Evolutionary conservation across 805 yeast species (phyloP), one percentile per base, ranked within the genome.

Genomic region (Kodamaea hsintzibuensis): DNA sequence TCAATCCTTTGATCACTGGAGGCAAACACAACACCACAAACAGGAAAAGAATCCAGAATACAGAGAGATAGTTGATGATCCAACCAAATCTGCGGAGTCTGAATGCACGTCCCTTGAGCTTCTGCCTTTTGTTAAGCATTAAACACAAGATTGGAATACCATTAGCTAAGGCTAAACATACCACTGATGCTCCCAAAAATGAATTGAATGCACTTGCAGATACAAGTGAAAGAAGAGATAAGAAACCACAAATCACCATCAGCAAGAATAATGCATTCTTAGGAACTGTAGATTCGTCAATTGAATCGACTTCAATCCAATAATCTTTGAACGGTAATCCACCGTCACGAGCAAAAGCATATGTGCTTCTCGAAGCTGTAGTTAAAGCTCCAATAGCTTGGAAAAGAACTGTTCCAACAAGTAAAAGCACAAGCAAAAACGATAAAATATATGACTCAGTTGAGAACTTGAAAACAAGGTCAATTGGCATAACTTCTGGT

Each of bases 381-480:
- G 95, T 89, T 37, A 88, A 76, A 1, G 93, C 81, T 3, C 96
- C 92, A 49, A 89, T 83, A 1, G 91, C 87, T 37, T 90, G 91
- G 67, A 89, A 89, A 8, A 87, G 63, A 22, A 85, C 81, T 16
- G 91, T 87, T 0, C 89, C 95, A 47, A 83, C 74, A 54, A 87
- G 79, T 65, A 88, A 72, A 4, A 88, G 69, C 10, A 84, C 88
- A 54, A 89, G 75, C 49, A 89, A 81, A 57, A 88, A 79, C 1
- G 95, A 88, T 1, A 88, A 85, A 47, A 87, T 62, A 55, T 80
- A 80, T 0, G 92, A 86, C 55, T 84, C 81, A 0, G 93, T 86
- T 0, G 91, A 82, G 2, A 85, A 60, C 56, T 86, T 85, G 70
- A 89, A 88, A 8, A 88, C 88, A 60, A 86, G 76, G 51, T 86